phyloP scores from a whole-genome alignment of 2,329 filamentous ascomycete genomes.

The Teratosphaeria epicoccoides region DNA sequence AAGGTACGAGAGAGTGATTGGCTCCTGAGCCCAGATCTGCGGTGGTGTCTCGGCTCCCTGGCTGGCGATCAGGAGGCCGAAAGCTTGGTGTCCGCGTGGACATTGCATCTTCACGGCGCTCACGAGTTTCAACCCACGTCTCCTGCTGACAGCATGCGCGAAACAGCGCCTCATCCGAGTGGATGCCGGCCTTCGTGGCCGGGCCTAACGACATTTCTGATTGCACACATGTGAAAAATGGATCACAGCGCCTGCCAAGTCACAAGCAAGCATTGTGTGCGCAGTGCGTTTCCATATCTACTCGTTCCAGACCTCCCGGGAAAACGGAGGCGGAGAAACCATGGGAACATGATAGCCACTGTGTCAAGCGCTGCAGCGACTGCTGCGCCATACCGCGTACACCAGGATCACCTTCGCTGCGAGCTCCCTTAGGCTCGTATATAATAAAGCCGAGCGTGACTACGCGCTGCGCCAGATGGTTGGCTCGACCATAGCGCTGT shows the following conservation, averaged over 20 bases:
- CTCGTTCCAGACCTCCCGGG: too few species aligned
- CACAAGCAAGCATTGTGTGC: too few species aligned
- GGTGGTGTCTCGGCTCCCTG: neutral
- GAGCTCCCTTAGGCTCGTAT: neutral
- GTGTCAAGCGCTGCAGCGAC: neutral
- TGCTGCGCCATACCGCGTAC: neutral
- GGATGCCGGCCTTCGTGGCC: too few species aligned
- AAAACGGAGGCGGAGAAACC: too few species aligned
- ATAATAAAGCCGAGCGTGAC: neutral
- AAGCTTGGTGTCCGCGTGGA: neutral
- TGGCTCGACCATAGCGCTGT: neutral
- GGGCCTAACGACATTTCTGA: too few species aligned
- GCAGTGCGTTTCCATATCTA: too few species aligned
- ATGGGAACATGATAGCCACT: neutral
- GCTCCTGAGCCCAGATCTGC: neutral
- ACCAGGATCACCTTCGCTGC: neutral
- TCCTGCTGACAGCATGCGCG: neutral
- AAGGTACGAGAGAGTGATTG: neutral
- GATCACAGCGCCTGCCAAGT: too few species aligned
- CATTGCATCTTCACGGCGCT: neutral
- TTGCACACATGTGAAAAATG: too few species aligned
- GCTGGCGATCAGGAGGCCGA: neutral
- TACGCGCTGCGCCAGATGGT: neutral
- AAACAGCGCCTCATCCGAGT: too few species aligned
- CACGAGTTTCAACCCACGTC: neutral